Evolutionary conservation across 2,329 filamentous ascomycete species (phyloP), one percentile per base, ranked within the genome.

Genomic region (Pseudogymnoascus sp.): DNA sequence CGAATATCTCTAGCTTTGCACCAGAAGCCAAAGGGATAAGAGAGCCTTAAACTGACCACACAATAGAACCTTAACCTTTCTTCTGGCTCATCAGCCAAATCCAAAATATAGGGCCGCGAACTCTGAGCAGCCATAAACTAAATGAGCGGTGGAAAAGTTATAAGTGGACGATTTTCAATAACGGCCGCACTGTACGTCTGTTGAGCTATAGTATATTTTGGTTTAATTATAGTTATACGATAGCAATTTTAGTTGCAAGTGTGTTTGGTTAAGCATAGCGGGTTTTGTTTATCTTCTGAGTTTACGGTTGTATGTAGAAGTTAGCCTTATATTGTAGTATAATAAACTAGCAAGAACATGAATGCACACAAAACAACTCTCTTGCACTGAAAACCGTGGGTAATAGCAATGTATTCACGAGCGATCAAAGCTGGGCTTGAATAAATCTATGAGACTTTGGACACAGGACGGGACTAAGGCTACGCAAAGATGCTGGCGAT

Each of bases 91-190:
- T 35, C 28, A 35, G 28, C 49, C 49, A 33, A 35, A 55, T 33
- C 11, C 25, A 33, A 33, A 55, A 49, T 6, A 55, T 12, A 14
- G 28, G 49, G 43, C n/a, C 9, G 49, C 28, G 28, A n/a, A 55
- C n/a, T 35, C 28, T 35, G 16, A 55, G 49, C 49, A 55, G 49
- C 49, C 28, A 55, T 14, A 16, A 5, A 16, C 49, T 55, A 18
- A 55, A 55, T 55, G 49, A 21, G 49, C 28, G 16, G 49, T 35
- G n/a, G 28, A 55, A 55, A 55, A 55, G 49, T 55, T 55, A 55
- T 55, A 55, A 21, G 49, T 35, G 28, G n/a, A 12, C 49, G n/a
- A 33, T 33, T 55, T 55, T 55, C n/a, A 55, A 33, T 28, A 55
- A 33, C 4, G 49, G 28, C 9, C 28, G 28, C 11, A 55, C 49